phyloP scores from a whole-genome alignment of 2,329 filamentous ascomycete species.

The Beauveria bassiana region DNA sequence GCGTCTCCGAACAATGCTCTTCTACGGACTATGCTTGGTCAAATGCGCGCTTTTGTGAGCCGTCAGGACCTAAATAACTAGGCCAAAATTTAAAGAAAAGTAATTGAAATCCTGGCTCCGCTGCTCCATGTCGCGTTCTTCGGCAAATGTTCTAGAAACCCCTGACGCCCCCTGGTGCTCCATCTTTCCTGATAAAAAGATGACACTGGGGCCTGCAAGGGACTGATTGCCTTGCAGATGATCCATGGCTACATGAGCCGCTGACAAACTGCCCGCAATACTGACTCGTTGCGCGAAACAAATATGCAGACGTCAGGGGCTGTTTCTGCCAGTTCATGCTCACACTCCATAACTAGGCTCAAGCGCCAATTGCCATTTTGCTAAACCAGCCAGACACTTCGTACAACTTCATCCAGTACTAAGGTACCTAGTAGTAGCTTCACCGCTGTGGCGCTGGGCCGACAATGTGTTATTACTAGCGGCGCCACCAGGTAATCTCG shows the following conservation, averaged over 20 bases:
- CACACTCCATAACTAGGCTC: not conserved
- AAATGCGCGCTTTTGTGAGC: too few relatives aligned
- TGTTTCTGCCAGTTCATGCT: constrained; percentile 9
- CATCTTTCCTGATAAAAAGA: not conserved
- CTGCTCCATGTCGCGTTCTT: not conserved
- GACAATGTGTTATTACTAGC: not conserved
- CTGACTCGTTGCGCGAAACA: not conserved
- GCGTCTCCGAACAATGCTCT: too few relatives aligned
- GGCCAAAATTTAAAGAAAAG: not conserved
- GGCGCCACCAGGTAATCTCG: constrained; percentile 1
- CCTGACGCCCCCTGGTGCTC: not conserved
- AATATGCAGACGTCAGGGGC: constrained; percentile 7
- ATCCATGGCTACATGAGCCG: not conserved
- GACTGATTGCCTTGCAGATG: too few relatives aligned
- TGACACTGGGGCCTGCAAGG: not conserved
- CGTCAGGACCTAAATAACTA: too few relatives aligned
- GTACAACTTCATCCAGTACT: not conserved
- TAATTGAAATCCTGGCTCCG: not conserved
- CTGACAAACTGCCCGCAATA: not conserved
- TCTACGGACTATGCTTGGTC: too few relatives aligned
- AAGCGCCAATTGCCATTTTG: too few relatives aligned
- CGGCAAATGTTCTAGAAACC: constrained; percentile 7
- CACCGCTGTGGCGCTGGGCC: not conserved
- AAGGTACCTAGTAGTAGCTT: not conserved
- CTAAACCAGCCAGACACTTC: not conserved